Evolutionary conservation across 208 protist genomes (phyloP), one percentile per base, ranked within the genome.

Genomic region (Willaertia magna): DNA sequence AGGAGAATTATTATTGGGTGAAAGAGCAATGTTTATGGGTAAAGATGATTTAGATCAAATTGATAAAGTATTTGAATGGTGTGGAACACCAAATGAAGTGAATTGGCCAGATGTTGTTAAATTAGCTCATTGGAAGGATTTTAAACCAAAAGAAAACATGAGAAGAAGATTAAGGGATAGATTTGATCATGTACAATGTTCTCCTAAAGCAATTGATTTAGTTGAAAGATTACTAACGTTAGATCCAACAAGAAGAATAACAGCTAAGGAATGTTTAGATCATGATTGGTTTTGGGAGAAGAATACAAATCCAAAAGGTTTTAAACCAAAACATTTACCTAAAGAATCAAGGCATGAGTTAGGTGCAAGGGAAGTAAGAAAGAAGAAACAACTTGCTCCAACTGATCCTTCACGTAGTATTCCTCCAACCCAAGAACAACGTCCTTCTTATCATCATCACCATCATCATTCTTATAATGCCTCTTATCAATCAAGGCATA

Each of bases 221-320:
- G 91, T 99, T 2, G 52, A 92, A 84, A 93, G 93, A 51, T 92
- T 98, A 30, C 94, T 99, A 85, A 90, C 94, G 79, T 98, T 98
- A 88, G 97, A 98, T 89, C 97, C 97, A 11, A 94, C 96, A 75
- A 94, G 96, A 52, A 90, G 97, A 67, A 87, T 97, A 40, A 97
- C 95, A 43, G 96, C 95, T 4, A 93, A 93, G 44, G 91, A 98
- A 90, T 93, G 94, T 14, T 86, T 98, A 4, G 90, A 94, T 46
- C 96, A 98, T 90, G 93, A 94, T 18, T 98, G 74, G 74, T 67
- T 67, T 9, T 67, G 55, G 55, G 55, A 67, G 34, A 18, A n/a
- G n/a, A n/a, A n/a, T 34, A 34, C 18, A 6, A 67, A 22, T 34
- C 55, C 55, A 34, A 67, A 22, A 6, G 34, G 34, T 67, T 34